Evolutionary conservation across 2,329 filamentous ascomycete genomes (phyloP).

Genomic region (Cytospora chrysosperma): DNA sequence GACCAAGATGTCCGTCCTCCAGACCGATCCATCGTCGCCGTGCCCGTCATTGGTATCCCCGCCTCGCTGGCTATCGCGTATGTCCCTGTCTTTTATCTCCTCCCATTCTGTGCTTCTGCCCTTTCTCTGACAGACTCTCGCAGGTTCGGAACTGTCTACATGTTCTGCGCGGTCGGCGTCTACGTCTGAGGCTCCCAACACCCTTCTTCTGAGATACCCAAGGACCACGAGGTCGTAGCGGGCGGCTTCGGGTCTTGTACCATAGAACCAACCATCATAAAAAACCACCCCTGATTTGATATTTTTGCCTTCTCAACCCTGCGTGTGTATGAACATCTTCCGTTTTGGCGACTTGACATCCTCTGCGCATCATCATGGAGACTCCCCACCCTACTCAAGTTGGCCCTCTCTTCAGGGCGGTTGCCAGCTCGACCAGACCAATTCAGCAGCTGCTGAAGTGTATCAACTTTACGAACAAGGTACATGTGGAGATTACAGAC

Average conservation of each 20-base stretch:
- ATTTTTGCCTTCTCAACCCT: slow-evolving; percentile 10
- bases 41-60: slow-evolving; percentile 77
- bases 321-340: slow-evolving; percentile 21
- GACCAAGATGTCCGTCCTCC: slow-evolving; percentile 28
- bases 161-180: slow-evolving; percentile 98
- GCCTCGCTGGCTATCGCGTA: slow-evolving; percentile 90
- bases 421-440: slow-evolving; percentile 75
- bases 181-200: slow-evolving; percentile 74
- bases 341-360: not conserved
- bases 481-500: slow-evolving; percentile 71
- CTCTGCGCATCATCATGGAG: slow-evolving; percentile 16
- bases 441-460: slow-evolving; percentile 63
- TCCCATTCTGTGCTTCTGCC: not conserved
- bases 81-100: slow-evolving; percentile 35
- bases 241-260: slow-evolving; percentile 37
- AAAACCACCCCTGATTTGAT: slow-evolving; percentile 27
- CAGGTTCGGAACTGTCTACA: slow-evolving; percentile 92
- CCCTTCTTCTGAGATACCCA: slow-evolving; percentile 23
- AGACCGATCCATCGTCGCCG: slow-evolving; percentile 80
- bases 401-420: slow-evolving; percentile 65
- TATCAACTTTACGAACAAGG: slow-evolving; percentile 59
- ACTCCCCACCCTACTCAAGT: slow-evolving; percentile 15
- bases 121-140: slow-evolving; percentile 15
- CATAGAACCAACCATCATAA: slow-evolving; percentile 38
- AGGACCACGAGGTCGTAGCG: slow-evolving; percentile 22